Percentiles rank a stretch among this genome's conserved stretches.
Evolutionary conservation across 495 filamentous ascomycete genomes (phyloP).

Genomic region (Podospora bellae-mahoneyi): DNA sequence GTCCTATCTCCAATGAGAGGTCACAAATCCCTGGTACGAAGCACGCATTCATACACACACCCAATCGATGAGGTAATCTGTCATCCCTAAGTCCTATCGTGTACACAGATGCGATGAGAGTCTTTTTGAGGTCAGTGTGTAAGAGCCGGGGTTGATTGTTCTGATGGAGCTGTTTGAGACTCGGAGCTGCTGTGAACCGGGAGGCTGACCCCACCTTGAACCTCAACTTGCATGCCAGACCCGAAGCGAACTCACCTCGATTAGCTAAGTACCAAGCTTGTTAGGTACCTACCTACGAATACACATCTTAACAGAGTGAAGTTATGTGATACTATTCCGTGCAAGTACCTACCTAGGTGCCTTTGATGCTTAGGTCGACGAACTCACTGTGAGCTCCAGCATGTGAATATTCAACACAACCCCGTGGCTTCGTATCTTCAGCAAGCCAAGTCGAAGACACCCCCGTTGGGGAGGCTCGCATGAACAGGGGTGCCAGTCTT

Average conservation of each 20-base stretch:
- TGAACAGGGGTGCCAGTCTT: slow-evolving; percentile 1
- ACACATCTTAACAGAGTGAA: no score
- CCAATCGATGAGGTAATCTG: not conserved
- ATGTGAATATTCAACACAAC: not conserved
- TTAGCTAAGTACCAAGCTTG: no score
- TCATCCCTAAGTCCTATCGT: not conserved
- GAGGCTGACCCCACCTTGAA: slow-evolving; percentile 5
- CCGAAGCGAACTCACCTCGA: not conserved
- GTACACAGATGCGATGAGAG: no score
- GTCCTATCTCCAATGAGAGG: no score
- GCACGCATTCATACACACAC: not conserved
- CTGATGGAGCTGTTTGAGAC: slow-evolving; percentile 1
- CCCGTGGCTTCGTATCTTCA: not conserved
- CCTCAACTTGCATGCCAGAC: not conserved
- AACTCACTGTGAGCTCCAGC: no score
- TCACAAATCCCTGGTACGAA: not conserved
- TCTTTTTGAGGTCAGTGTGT: no score
- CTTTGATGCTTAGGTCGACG: no score
- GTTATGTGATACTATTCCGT: no score
- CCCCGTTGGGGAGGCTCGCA: not conserved
- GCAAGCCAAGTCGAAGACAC: not conserved
- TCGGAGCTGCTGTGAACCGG: slow-evolving; percentile 10
- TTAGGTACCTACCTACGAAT: no score
- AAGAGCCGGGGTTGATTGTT: not conserved
- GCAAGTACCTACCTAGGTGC: no score